Evolutionary conservation across 2,329 filamentous ascomycete genomes (phyloP).

Genomic region (Trichoderma polysporum): DNA sequence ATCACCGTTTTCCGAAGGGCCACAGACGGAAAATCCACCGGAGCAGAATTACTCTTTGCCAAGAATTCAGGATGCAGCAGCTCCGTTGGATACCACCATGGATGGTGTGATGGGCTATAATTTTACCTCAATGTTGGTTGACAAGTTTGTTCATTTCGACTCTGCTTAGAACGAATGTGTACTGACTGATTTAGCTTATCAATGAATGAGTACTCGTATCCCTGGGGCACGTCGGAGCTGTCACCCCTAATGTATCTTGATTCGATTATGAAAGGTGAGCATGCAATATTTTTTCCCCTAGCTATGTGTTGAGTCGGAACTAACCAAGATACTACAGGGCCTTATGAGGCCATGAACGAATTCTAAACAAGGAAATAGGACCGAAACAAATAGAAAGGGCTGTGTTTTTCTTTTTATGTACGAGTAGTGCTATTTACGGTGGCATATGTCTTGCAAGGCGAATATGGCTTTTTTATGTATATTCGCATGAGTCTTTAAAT

Average conservation of each 20-base stretch:
- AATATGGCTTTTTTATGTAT: too few species aligned
- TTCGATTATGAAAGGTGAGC: conserved; percentile 17
- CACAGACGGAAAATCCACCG: neutral
- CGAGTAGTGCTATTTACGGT: too few species aligned
- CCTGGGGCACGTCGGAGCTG: conserved; percentile 7
- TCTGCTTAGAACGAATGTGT: too few species aligned
- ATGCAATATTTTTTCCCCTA: too few species aligned
- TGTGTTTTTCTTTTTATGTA: too few species aligned
- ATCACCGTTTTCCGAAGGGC: neutral
- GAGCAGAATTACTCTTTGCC: neutral
- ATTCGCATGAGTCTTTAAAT: too few species aligned
- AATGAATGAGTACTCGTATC: neutral
- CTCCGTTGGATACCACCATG: neutral
- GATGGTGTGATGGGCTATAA: neutral
- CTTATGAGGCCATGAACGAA: neutral
- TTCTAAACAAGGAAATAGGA: neutral
- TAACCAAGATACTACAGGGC: neutral
- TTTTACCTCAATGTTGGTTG: neutral
- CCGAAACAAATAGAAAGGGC: too few species aligned
- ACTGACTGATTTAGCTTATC: neutral
- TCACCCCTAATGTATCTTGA: conserved; percentile 15
- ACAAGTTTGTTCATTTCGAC: neutral
- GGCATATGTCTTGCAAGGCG: neutral
- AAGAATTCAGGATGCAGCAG: neutral
- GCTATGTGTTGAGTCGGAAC: neutral